Evolutionary conservation across 768 basidiomycete genomes (phyloP).

Genomic region (Calocera viscosa): DNA sequence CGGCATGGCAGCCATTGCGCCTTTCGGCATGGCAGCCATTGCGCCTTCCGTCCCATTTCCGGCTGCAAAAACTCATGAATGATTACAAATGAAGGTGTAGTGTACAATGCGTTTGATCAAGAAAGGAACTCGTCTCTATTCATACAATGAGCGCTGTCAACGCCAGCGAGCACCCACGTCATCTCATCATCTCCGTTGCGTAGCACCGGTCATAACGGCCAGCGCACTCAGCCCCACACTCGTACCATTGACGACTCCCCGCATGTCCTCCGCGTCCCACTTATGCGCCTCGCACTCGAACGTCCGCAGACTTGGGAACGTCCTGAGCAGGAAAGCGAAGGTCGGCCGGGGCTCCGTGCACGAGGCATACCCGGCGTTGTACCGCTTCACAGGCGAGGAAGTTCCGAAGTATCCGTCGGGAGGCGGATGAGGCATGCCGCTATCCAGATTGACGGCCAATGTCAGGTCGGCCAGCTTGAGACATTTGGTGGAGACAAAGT

Average conservation of each 20-base stretch:
- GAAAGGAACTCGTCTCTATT: not conserved
- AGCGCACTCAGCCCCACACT: not conserved
- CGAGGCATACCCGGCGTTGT: not conserved
- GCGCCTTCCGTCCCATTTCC: no score
- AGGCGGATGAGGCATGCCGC: not conserved
- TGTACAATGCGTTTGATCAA: not conserved
- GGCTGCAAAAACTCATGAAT: no score
- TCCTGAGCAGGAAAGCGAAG: not conserved
- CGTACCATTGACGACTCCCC: not conserved
- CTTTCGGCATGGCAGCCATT: no score
- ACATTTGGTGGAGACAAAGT: not conserved
- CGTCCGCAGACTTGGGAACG: not conserved
- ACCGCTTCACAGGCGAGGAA: not conserved
- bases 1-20: no score
- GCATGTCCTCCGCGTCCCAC: constrained; percentile 1
- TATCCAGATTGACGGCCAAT: not conserved
- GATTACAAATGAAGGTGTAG: not conserved
- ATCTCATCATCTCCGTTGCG: not conserved
- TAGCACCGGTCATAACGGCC: not conserved
- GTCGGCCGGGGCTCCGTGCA: not conserved
- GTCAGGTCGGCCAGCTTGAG: not conserved
- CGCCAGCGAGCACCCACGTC: not conserved
- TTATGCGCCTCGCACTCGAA: constrained; percentile 7
- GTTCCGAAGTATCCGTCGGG: not conserved
- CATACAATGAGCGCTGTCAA: not conserved